Percentiles rank a stretch among this genome's conserved stretches.
Conservation (phyloP, 2,329 filamentous ascomycete species). For the Claviceps sp. region DNA sequence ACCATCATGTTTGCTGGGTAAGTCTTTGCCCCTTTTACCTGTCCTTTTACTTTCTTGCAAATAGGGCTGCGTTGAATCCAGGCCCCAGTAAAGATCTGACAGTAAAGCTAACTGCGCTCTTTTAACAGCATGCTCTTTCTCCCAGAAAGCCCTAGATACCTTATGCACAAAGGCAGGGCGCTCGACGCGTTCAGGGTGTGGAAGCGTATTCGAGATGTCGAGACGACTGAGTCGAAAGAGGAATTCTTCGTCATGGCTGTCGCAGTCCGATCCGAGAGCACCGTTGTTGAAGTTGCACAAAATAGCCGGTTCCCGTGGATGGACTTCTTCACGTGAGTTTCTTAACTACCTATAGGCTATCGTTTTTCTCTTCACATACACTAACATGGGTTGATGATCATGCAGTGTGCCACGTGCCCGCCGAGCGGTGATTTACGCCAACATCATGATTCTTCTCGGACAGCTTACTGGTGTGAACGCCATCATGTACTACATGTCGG, state of each 20-base stretch:
- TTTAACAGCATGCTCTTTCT: slow-evolving; percentile 53
- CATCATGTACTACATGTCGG: slow-evolving; percentile 60
- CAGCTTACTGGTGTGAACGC: slow-evolving; percentile 60
- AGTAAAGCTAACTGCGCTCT: background rate
- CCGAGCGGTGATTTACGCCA: slow-evolving; percentile 52
- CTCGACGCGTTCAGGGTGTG: slow-evolving; percentile 45
- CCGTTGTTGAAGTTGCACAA: slow-evolving; percentile 33
- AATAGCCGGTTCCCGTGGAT: slow-evolving; percentile 53
- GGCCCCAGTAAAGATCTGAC: background rate
- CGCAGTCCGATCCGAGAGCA: slow-evolving; percentile 44
- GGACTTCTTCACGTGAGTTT: slow-evolving; percentile 50
- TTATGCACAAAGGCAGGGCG: slow-evolving; percentile 49
- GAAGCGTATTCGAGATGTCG: slow-evolving; percentile 56
- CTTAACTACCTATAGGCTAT: too few species aligned
- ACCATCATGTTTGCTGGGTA: slow-evolving; percentile 25
- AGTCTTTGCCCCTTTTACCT: background rate
- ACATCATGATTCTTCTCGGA: slow-evolving; percentile 56
- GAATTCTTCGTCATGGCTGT: slow-evolving; percentile 63
- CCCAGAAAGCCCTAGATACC: slow-evolving; percentile 53
- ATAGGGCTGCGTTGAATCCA: too few species aligned
- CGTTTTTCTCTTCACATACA: background rate
- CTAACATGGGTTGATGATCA: background rate
- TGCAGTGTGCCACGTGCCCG: slow-evolving; percentile 46
- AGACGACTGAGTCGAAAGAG: slow-evolving; percentile 42
- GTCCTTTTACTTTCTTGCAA: too few species aligned